phyloP scores from a whole-genome alignment of 306 rosid species.

The Begonia masoniana region DNA sequence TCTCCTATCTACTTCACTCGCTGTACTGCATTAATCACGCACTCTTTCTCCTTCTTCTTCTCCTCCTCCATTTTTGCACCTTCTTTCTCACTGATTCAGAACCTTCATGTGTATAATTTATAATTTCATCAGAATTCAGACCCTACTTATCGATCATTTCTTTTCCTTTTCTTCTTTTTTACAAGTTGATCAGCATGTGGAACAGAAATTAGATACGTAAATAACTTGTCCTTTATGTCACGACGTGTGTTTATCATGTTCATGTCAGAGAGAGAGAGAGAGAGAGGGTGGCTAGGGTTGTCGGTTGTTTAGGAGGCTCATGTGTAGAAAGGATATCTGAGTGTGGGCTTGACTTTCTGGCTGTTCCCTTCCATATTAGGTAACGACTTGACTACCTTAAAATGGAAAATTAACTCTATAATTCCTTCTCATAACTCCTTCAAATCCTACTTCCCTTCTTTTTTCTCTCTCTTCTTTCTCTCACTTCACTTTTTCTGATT shows the following conservation, averaged over 20 bases:
- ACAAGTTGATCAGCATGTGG: background rate
- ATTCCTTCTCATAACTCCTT: conserved; percentile 5
- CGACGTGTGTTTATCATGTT: background rate
- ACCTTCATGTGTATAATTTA: too few relatives aligned
- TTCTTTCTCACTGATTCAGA: conserved; percentile 1
- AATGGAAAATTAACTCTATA: conserved; percentile 22
- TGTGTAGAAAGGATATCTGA: conserved; percentile 17
- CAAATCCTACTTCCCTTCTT: conserved; percentile 3
- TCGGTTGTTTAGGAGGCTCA: conserved; percentile 35
- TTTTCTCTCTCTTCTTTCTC: background rate
- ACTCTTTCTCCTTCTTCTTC: background rate
- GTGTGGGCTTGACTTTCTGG: conserved; percentile 21
- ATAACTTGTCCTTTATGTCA: background rate
- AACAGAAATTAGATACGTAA: background rate
- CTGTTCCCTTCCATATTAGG: conserved; percentile 38
- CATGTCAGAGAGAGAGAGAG: conserved; percentile 9
- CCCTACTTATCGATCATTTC: background rate
- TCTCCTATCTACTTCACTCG: conserved; percentile 12
- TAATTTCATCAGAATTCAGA: background rate
- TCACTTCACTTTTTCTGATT: too few relatives aligned
- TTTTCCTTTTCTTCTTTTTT: background rate
- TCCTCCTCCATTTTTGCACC: background rate
- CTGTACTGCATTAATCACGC: too few relatives aligned
- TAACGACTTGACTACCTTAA: conserved; percentile 26
- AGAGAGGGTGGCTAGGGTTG: conserved; percentile 14